Evolutionary conservation across 2,329 filamentous ascomycete species (phyloP).

Genomic region (Penicillium sp.): DNA sequence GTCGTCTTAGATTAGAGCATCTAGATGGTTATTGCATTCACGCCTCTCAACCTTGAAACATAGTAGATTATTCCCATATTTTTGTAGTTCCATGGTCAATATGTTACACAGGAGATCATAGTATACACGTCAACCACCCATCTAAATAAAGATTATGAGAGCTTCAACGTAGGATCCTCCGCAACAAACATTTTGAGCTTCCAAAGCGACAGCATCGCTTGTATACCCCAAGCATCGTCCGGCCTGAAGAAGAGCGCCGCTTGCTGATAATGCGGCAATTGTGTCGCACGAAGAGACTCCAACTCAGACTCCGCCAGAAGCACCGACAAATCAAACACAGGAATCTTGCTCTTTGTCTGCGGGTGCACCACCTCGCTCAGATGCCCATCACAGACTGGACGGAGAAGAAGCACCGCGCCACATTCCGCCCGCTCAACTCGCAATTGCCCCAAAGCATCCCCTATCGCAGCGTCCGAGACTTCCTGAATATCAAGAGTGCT

Average conservation of each 20-base stretch:
- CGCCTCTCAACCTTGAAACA: neutral
- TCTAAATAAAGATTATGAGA: neutral
- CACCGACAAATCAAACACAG: constrained; percentile 35
- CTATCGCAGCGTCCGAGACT: constrained; percentile 19
- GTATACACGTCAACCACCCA: neutral
- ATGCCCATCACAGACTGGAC: neutral
- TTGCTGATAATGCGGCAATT: constrained; percentile 29
- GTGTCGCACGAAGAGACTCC: constrained; percentile 23
- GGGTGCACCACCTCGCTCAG: constrained; percentile 23
- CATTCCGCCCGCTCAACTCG: constrained; percentile 28
- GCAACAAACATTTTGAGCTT: constrained; percentile 33
- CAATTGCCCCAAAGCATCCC: constrained; percentile 18
- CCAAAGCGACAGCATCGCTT: constrained; percentile 38
- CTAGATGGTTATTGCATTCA: neutral
- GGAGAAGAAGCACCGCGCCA: constrained; percentile 28
- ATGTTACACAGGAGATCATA: neutral
- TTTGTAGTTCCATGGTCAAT: neutral
- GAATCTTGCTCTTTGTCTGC: constrained; percentile 28
- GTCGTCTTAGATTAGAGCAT: neutral
- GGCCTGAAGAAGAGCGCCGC: constrained; percentile 36
- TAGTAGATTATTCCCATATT: neutral
- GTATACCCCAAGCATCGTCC: constrained; percentile 21
- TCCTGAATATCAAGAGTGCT: constrained; percentile 20
- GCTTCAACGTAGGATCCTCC: constrained; percentile 1
- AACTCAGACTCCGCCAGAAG: constrained; percentile 32